Evolutionary conservation across 352 stramenopile genomes (phyloP), one percentile per base, ranked within the genome.

Genomic region (Lagenidium sp.): DNA sequence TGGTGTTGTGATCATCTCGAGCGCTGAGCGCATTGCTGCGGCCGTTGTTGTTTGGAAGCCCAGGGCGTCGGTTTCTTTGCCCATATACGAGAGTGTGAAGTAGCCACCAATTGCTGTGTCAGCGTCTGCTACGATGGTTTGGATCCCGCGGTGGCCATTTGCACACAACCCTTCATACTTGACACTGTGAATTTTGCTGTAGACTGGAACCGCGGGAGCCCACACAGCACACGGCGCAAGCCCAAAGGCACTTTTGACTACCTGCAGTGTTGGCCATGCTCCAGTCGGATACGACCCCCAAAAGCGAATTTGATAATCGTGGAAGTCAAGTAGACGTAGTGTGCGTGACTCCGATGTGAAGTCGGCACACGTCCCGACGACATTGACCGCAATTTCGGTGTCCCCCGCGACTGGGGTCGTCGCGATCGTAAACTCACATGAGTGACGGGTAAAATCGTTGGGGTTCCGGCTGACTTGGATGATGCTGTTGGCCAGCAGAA

Each of bases 61-160:
- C 23, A 98, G 47, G 0, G 68, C 50, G 11, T 47, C 34, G 0
- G 89, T 97, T 46, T 80, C 66, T 57, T 94, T 61, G 2, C 67
- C 69, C 26, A 82, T 60, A 53, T 98, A 97, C 5, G 68, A 83
- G 0, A 98, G 56, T 4, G 69, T 85, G 44, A 98, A 98, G 19
- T 68, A 85, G 0, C 94, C 94, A 12, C 77, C 78, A 10, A 98
- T 75, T 1, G 70, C 76, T 21, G 87, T 97, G 1, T 53, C 44
- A 2, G 66, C 79, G 21, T 88, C 76, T 0, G 66, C 79, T 6
- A 88, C 47, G 49, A 91, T 84, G 7, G 79, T 87, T 42, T 91
- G 79, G 1, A 68, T 72, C 1, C 68, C 71, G 20, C 41, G 43
- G 16, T 63, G 62, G 1, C 73, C 79, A 22, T 55, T 46, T 1